Base-by-base conservation (phyloP, 129 eudicot species). In the Flaveria sonorensis region DNA sequence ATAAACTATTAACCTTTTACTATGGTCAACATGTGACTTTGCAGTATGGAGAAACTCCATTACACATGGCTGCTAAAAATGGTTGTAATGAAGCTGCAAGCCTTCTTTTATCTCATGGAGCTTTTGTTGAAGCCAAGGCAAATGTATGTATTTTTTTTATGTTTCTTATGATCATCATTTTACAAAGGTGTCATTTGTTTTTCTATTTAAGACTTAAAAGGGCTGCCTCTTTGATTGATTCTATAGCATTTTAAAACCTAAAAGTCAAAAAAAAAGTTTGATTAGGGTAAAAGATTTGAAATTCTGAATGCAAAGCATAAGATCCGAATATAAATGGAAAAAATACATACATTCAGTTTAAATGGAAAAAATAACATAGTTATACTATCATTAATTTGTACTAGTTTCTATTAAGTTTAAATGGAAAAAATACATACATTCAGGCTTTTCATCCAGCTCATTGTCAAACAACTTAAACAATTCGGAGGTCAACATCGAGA, bases 21-120 rank as follows among this genome's bases (percentile, higher is more conserved):
- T 47, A 7, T 70, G 20, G 24, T 70, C 21, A 47, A 12, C 36
- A 14, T 70, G 43, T 66, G 71, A 39, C 18, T n/a, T 73, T 75
- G 82, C 81, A 91, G 97, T 91, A 91, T 78, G 97, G 97, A 61
- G 97, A 91, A 81, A 91, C 97, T 71, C 94, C 97, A 43, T 82
- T 91, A 73, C 97, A 91, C 77, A 84, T 91, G 93, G 97, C 93
- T 42, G 91, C 96, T 67, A 90, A 88, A 85, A 88, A 90, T 73
- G 97, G 97, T 42, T 88, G 97, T 62, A 83, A 83, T 67, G 93
- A 85, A 72, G 85, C 93, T 70, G 92, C 83, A 14, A 71, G 81
- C 79, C 42, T 88, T 72, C 97, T 92, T 85, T 88, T 92, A 55
- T 81, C 92, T 75, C 88, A 78, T 55, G 97, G 95, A 72, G 87